Evolutionary conservation across 257 asterid species (phyloP).

Genomic region (Rhazya stricta): DNA sequence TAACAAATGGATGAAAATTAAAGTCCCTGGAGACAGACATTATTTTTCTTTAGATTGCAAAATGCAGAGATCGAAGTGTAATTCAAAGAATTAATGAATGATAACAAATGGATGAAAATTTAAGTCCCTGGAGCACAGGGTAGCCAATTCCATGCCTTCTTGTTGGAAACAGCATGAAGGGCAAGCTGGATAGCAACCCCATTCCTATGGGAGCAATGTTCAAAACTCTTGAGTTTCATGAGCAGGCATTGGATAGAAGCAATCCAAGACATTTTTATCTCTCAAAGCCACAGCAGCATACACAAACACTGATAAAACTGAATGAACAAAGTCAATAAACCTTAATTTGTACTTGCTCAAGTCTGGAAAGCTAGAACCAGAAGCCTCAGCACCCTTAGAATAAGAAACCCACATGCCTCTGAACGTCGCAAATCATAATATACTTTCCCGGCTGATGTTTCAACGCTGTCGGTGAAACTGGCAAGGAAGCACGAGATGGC

Average conservation of each 20-base stretch:
- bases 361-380: slow-evolving; percentile 26
- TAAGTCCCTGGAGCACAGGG: slow-evolving; percentile 41
- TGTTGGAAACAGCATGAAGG: slow-evolving; percentile 56
- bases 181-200: slow-evolving; percentile 46
- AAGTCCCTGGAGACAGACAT: neutral
- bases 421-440: slow-evolving; percentile 53
- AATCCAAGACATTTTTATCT: slow-evolving; percentile 58
- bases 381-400: slow-evolving; percentile 6
- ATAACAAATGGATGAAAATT: neutral
- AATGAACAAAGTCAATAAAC: slow-evolving; percentile 51
- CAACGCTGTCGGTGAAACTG: slow-evolving; percentile 57
- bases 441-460: slow-evolving; percentile 37
- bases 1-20: neutral
- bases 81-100: neutral
- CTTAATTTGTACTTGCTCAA: slow-evolving; percentile 35
- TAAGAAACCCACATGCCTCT: slow-evolving; percentile 61
- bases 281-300: slow-evolving; percentile 58
- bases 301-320: slow-evolving; percentile 43
- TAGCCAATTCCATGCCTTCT: slow-evolving; percentile 71
- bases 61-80: neutral
- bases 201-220: slow-evolving; percentile 52
- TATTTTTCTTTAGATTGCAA: neutral
- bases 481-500: slow-evolving; percentile 49
- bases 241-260: slow-evolving; percentile 51
- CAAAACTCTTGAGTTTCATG: slow-evolving; percentile 36